Percentiles rank a stretch among this genome's conserved stretches.
Conservation (phyloP, 1,139 yeast species). For the Geotrichum phurueaensis region DNA sequence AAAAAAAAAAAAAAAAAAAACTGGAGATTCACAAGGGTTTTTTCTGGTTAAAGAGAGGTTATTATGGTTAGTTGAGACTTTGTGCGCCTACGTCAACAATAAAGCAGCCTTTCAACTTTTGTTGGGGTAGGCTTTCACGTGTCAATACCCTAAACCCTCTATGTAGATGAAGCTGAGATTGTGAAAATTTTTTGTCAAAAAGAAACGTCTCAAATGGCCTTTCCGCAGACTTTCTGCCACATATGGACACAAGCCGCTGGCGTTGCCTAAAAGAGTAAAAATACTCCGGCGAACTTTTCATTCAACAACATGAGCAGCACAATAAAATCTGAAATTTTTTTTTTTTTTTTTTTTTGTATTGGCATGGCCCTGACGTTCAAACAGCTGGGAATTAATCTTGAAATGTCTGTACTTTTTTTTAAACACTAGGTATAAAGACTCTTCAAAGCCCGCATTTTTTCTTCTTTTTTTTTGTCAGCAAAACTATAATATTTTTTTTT, state of each 20-base stretch:
- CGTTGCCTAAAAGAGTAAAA: background rate
- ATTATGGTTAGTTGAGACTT: no score
- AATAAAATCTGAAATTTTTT: no score
- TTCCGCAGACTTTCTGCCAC: background rate
- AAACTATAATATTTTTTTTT: background rate
- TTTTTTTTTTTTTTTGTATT: background rate
- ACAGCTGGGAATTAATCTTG: no score
- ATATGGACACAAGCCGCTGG: background rate
- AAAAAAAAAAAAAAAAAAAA: no score
- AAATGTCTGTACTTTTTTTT: background rate
- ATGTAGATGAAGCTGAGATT: background rate
- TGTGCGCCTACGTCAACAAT: no score
- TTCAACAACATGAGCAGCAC: no score
- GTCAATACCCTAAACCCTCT: background rate
- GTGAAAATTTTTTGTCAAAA: background rate
- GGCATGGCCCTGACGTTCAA: no score
- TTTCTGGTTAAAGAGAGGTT: no score
- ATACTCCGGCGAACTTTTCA: no score
- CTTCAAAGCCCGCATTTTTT: background rate
- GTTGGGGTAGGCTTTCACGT: background rate
- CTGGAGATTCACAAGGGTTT: no score
- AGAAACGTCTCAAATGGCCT: no score
- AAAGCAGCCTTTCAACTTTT: background rate
- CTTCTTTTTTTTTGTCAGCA: background rate
- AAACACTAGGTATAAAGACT: background rate